Percentiles rank a stretch among this genome's conserved stretches.
Conservation (phyloP, 805 yeast species). For the Candida nonsorbophila region DNA sequence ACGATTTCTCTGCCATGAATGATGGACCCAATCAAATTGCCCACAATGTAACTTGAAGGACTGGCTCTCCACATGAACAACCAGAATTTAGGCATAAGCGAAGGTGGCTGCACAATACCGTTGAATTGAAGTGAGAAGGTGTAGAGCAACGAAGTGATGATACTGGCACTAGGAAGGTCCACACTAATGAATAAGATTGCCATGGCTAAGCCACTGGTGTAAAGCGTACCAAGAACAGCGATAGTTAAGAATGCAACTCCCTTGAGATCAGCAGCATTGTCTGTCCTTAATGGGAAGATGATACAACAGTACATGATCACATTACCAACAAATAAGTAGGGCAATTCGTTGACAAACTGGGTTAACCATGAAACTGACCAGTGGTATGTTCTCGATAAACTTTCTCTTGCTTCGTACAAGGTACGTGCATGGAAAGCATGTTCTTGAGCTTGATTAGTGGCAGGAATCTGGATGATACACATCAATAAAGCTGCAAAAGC, state of each 20-base stretch:
- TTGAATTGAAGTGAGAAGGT: constrained; percentile 32
- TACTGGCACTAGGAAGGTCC: constrained; percentile 24
- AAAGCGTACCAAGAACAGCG: constrained; percentile 18
- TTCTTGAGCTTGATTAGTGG: constrained; percentile 37
- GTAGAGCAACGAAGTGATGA: constrained; percentile 22
- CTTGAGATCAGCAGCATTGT: constrained; percentile 48
- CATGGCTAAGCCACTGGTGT: constrained; percentile 24
- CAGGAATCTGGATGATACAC: constrained; percentile 30
- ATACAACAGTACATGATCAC: constrained; percentile 33
- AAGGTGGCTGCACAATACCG: constrained; percentile 25
- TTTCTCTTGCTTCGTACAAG: constrained; percentile 43
- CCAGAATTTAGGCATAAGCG: constrained; percentile 43
- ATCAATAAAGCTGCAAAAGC: constrained; percentile 47
- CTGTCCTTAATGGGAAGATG: constrained; percentile 58
- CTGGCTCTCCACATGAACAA: constrained; percentile 68
- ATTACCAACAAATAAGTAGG: constrained; percentile 43
- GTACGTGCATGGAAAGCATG: constrained; percentile 41
- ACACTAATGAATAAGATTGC: constrained; percentile 16
- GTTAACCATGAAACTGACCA: constrained; percentile 39
- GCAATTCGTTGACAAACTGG: constrained; percentile 41
- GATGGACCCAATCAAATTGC: constrained; percentile 43
- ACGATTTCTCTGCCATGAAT: constrained; percentile 44
- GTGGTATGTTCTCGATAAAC: constrained; percentile 38
- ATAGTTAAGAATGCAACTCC: constrained; percentile 28
- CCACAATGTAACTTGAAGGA: constrained; percentile 65